Evolutionary conservation across 495 filamentous ascomycete genomes (phyloP).

Genomic region (Penicillium longicatenatum): DNA sequence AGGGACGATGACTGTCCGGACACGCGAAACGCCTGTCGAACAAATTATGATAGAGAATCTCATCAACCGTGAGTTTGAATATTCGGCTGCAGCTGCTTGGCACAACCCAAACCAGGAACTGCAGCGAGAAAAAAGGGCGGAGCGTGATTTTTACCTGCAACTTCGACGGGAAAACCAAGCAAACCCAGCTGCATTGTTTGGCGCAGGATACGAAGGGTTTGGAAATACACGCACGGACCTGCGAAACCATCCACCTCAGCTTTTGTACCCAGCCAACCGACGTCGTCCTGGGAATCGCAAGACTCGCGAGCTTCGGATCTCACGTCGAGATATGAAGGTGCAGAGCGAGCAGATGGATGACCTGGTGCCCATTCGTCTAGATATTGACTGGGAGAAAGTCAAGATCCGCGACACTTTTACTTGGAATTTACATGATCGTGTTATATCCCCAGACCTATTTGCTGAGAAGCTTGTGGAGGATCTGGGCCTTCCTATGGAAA

Average conservation of each 20-base stretch:
- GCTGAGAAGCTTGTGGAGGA: constrained; percentile 90
- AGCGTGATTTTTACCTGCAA: constrained; percentile 54
- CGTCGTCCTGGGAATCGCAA: constrained; percentile 73
- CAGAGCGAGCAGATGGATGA: constrained; percentile 91
- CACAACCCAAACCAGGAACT: constrained; percentile 48
- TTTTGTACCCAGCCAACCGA: constrained; percentile 76
- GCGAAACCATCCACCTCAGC: constrained; percentile 48
- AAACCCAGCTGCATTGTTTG: constrained; percentile 66
- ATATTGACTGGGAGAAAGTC: constrained; percentile 94
- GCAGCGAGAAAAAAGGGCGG: constrained; percentile 53
- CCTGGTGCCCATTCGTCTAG: constrained; percentile 84
- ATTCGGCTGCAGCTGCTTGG: constrained; percentile 55
- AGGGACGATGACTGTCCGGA: constrained; percentile 34
- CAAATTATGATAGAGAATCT: constrained; percentile 73
- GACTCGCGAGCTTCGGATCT: constrained; percentile 67
- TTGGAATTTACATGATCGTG: constrained; percentile 93
- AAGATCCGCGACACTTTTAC: constrained; percentile 97
- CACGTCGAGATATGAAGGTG: constrained; percentile 73
- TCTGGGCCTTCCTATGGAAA: constrained; percentile 73
- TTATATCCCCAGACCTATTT: constrained; percentile 76
- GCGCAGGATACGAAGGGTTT: constrained; percentile 85
- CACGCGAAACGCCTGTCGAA: constrained; percentile 45
- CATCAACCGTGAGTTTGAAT: constrained; percentile 72
- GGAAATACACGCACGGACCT: constrained; percentile 82
- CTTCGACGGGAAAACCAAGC: constrained; percentile 50